A percentile compares a stretch with the other conserved stretches of the same genome.
Conservation (phyloP, 768 basidiomycete genomes). For the Cystobasidium onofrii region DNA sequence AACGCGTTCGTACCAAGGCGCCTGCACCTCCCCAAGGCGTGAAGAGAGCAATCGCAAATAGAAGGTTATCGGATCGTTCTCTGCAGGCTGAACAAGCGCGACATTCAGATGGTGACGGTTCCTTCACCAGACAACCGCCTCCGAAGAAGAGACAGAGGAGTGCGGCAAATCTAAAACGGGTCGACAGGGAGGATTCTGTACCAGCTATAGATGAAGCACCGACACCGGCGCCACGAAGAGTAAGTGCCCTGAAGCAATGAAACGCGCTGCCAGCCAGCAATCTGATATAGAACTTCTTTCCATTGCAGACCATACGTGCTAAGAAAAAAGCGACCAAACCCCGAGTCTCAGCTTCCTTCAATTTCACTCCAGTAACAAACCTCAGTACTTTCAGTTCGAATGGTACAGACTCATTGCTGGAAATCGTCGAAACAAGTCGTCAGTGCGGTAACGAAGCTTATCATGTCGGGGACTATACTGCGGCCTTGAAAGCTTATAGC, state of each 20-base stretch:
- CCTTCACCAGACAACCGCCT: neutral
- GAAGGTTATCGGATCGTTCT: neutral
- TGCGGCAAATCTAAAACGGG: neutral
- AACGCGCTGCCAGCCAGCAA: too few relatives aligned
- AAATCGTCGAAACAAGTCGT: neutral
- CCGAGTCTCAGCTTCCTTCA: slow-evolving; percentile 6
- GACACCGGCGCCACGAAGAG: neutral
- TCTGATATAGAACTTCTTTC: too few relatives aligned
- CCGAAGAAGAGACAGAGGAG: neutral
- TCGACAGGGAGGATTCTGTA: neutral
- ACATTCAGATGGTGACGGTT: neutral
- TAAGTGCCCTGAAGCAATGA: neutral
- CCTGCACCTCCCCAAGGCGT: slow-evolving; percentile 8
- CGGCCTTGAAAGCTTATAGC: neutral
- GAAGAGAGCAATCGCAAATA: neutral
- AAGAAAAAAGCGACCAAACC: neutral
- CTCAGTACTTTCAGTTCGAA: neutral
- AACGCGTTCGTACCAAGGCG: slow-evolving; percentile 12
- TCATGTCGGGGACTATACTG: neutral
- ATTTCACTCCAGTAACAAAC: neutral
- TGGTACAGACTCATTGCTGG: neutral
- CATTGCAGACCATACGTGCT: too few relatives aligned
- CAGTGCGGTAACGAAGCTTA: slow-evolving; percentile 1
- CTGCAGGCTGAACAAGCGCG: neutral
- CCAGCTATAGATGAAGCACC: neutral